Evolutionary conservation across 192 early-diverging fungal genomes (phyloP), one percentile per base, ranked within the genome.

Genomic region (Fimicolochytrium jonesii): DNA sequence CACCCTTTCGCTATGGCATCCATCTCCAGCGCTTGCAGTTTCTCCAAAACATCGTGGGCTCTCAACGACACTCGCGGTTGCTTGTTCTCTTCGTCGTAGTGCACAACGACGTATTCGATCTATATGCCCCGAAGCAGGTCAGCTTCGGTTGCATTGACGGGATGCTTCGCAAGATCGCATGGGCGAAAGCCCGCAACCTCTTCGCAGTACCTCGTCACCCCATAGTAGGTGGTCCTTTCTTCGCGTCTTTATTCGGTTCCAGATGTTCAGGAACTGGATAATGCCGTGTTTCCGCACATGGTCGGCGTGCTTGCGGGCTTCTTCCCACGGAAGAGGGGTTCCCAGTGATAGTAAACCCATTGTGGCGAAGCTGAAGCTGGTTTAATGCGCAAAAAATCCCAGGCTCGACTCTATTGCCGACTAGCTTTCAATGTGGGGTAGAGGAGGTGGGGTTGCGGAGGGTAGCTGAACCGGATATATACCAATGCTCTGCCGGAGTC

Each of bases 291-390:
- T 59, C 43, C 93, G 87, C 34, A 99, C 94, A 66, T 97, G 86
- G 63, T 86, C 78, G 28, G 90, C 83, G 72, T 95, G 78, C 46
- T 85, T 59, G 68, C 88, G 87, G 28, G 93, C 93, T 59, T 94
- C 87, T 43, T 85, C 78, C 96, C 96, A 99, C n/a, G 79, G 82
- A 62, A 99, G 81, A 22, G 96, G 96, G n/a, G 96, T 99, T 59
- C 96, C 96, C 25, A 93, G 76, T 29, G 90, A 88, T 41, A 99
- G 67, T 2, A 99, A 83, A 44, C 96, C 96, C 96, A 99, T 99
- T n/a, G n/a, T n/a, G n/a, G n/a, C n/a, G n/a, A n/a, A n/a, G n/a
- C n/a, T n/a, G n/a, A n/a, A n/a, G n/a, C n/a, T n/a, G n/a, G n/a
- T n/a, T n/a, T n/a, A n/a, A n/a, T n/a, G n/a, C n/a, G n/a, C n/a